Base-by-base conservation (phyloP, 75 land plant species). In the Adiantum capillusveneris region DNA sequence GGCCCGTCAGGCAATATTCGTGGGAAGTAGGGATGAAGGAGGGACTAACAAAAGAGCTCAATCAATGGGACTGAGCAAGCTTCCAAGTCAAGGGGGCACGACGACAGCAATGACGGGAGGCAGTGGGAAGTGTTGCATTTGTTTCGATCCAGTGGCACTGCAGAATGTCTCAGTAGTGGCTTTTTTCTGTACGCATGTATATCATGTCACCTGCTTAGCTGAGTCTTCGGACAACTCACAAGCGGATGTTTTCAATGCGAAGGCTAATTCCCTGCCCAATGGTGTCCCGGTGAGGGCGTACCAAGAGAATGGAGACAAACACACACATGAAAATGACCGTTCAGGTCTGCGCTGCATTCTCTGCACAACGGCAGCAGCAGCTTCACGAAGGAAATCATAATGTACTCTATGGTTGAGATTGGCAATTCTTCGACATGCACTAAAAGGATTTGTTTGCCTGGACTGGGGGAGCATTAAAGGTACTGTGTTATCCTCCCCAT, bases 111-210 rank as follows among this genome's bases (percentile, higher is more conserved):
- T 67, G 59, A 71, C 76, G 1, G 78, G 86, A 67, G 96, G 86
- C 0, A 80, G 82, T 59, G 81, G 77, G 26, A 74, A 84, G 45
- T 94, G 98, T 60, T 89, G 98, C 75, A 75, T 89, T 66, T 94
- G 98, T 58, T 81, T 89, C 44, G 90, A 94, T 73, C 85, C 96
- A 0, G 69, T 95, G 27, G 77, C 81, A 12, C 70, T 86, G 37
- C 99, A 90, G 29, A 67, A 78, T 57, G 80, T 81, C 14, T 85
- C 90, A 1, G 85, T 90, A 48, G 68, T 89, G 9, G 86, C 82
- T 25, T 95, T 95, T 83, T 95, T 95, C 69, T 95, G 99, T 61
- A 79, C 85, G 43, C 99, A 95, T 69, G 87, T 82, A 3, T 95
- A 90, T 60, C 99, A 95, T 66, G 65, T 59, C 27, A 75, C 84